Evolutionary conservation across 805 yeast species (phyloP), one percentile per base, ranked within the genome.

Genomic region (Candida manassasensis): DNA sequence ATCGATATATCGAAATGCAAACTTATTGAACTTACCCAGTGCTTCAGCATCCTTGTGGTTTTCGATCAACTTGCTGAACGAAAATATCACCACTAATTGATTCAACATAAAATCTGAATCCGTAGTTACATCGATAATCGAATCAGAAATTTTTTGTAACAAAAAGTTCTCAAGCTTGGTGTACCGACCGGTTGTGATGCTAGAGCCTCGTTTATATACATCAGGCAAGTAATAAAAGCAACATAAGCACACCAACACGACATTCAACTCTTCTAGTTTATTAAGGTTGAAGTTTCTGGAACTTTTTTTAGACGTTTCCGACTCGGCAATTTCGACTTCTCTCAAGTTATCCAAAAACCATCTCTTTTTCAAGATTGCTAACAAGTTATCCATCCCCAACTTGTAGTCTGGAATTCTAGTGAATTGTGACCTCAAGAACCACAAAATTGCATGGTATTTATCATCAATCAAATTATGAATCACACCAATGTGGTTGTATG

Each of bases 401-500:
- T 57, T 55, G 33, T 65, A 63, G 15, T 75, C 49, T 0, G 65
- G 70, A 19, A 71, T 61, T 39, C 81, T 67, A 10, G 84, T 71
- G 42, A 73, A 62, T 14, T 70, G 67, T 3, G 84, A 75, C 44
- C 85, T 61, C 31, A 75, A 59, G 35, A 75, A 71, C 63, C 77
- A 75, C 40, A 74, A 67, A 26, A 69, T 61, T 17, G 79, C 75
- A 32, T 59, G 58, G 39, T 61, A 68, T 35, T 67, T 67, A 41
- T 71, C 73, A 37, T 67, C 72, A 32, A 63, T 38, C n/a, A 53
- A 34, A 40, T 66, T 65, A 41, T 48, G 43, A 15, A 67, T 61
- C 50, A 65, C 71, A 3, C 81, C 84, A 32, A 75, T 66, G 44
- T 76, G 79, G 44, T 76, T 76, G 45, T 74, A 74, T 19, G 77